A percentile compares a stretch with the other conserved stretches of the same genome.
These are phyloP conservation scores for Colletotrichum sp. DNA, from an alignment of 2,329 filamentous ascomycete genomes.

Conservation along the genomic window DNA sequence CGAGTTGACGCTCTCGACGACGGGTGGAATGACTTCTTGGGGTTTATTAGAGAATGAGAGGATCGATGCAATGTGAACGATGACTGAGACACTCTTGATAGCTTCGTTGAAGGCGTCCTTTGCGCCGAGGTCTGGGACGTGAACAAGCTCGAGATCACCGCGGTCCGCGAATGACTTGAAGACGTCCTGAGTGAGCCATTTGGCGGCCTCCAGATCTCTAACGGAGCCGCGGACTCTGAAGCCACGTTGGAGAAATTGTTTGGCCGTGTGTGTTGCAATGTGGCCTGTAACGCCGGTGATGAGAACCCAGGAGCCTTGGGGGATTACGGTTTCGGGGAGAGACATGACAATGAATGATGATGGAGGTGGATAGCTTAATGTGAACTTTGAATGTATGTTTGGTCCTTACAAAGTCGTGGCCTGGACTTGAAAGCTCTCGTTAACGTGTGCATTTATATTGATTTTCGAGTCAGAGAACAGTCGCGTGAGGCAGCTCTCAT, in stretches of 20 bases:
- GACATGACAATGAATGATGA: not conserved
- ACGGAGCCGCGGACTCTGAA: not conserved
- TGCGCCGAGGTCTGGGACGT: not conserved
- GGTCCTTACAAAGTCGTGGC: not conserved
- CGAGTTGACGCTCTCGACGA: not conserved
- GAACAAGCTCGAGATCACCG: not conserved
- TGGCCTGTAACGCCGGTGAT: not conserved
- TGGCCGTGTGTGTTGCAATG: not conserved
- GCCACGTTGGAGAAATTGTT: not conserved
- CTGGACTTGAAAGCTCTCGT: not conserved
- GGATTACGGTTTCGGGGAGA: not conserved
- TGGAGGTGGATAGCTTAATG: not conserved
- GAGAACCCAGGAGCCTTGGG: not conserved
- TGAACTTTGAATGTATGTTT: not conserved
- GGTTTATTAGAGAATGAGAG: not conserved
- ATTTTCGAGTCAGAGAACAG: not conserved
- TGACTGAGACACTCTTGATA: not conserved
- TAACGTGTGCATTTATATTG: not conserved
- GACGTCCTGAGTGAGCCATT: not conserved
- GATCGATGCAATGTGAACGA: not conserved
- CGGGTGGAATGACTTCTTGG: not conserved
- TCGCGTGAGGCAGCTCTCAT: not conserved
- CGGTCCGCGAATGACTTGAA: not conserved
- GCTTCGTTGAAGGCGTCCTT: not conserved
- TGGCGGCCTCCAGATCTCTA: not conserved